These are phyloP conservation scores for Lobosporangium transversale DNA, from an alignment of 192 early-diverging fungal genomes.

Conservation along the genomic window DNA sequence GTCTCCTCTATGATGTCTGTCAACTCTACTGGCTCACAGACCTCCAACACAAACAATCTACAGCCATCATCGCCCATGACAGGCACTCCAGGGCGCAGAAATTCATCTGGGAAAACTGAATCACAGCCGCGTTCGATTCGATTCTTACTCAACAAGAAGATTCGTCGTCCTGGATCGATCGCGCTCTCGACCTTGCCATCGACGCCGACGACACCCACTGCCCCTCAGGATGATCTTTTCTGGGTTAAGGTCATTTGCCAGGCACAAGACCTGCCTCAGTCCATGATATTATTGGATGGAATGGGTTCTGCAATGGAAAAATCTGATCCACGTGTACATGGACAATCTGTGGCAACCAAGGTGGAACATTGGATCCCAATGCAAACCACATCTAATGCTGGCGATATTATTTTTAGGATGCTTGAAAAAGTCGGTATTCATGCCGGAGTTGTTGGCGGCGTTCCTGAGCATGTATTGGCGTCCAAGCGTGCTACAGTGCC, in stretches of 20 bases:
- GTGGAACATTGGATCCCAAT: slow-evolving; percentile 58
- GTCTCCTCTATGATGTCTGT: slow-evolving; percentile 56
- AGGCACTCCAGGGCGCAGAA: slow-evolving; percentile 20
- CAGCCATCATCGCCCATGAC: not conserved
- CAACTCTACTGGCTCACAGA: slow-evolving; percentile 31
- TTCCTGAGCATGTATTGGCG: slow-evolving; percentile 36
- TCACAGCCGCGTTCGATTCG: slow-evolving; percentile 52
- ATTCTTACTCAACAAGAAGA: slow-evolving; percentile 61
- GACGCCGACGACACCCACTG: slow-evolving; percentile 29
- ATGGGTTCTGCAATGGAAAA: slow-evolving; percentile 42
- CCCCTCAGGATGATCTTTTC: slow-evolving; percentile 48
- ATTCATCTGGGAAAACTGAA: slow-evolving; percentile 22
- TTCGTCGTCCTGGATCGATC: slow-evolving; percentile 46
- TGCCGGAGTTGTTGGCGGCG: slow-evolving; percentile 58
- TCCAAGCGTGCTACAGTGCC: slow-evolving; percentile 32
- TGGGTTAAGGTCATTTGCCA: slow-evolving; percentile 52
- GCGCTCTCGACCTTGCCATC: slow-evolving; percentile 18
- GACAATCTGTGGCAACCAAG: slow-evolving; percentile 41
- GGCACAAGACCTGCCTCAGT: slow-evolving; percentile 47
- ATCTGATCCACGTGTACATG: slow-evolving; percentile 18
- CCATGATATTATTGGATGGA: slow-evolving; percentile 42
- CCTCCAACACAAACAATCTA: slow-evolving; percentile 7
- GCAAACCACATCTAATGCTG: slow-evolving; percentile 53
- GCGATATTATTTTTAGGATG: slow-evolving; percentile 58
- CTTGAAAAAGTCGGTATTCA: slow-evolving; percentile 64